Evolutionary conservation across 228 moss, liverwort and hornwort genomes (phyloP), one percentile per base, ranked within the genome.

Genomic region (Sphagnum fallax): DNA sequence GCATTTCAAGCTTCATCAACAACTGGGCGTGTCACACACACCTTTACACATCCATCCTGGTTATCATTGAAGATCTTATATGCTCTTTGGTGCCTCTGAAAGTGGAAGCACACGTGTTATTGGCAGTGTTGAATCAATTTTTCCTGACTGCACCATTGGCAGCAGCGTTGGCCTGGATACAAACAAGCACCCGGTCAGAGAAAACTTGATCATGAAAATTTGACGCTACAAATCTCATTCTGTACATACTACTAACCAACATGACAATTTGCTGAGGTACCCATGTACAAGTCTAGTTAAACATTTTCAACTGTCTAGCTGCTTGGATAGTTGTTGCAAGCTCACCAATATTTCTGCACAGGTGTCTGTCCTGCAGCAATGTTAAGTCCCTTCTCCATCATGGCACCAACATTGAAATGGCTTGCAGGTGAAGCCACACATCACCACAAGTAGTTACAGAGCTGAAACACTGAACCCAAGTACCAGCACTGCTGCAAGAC

Each of bases 361-460:
- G 79, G 89, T 4, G 87, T 75, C 70, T 92, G 95, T 6, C 95
- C 95, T 16, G n/a, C 92, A 0, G 90, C 88, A 90, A 87, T 86
- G 9, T 83, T 82, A 57, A 80, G 64, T 0, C 77, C 72, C 73
- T 90, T 88, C 78, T 92, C 90, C 90, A 92, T 90, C 62, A 92
- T 87, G 1, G 82, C 90, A 14, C 90, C 90, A 0, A 90, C n/a
- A 63, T 77, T 75, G 76, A 88, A 86, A 53, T 85, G 86, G 63
- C 92, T 95, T 2, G 32, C 32, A 32, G 32, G 32, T 32, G 32
- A 32, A 32, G 32, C 32, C 32, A 32, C 32, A 32, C 32, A 32
- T 32, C 32, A 32, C 32, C 32, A 32, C 32, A 32, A 32, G 32
- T 32, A 32, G 32, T 32, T 32, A 32, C 32, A 32, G 32, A 32